Conservation (phyloP, 208 protist genomes). For the Acanthamoeba sp. region DNA sequence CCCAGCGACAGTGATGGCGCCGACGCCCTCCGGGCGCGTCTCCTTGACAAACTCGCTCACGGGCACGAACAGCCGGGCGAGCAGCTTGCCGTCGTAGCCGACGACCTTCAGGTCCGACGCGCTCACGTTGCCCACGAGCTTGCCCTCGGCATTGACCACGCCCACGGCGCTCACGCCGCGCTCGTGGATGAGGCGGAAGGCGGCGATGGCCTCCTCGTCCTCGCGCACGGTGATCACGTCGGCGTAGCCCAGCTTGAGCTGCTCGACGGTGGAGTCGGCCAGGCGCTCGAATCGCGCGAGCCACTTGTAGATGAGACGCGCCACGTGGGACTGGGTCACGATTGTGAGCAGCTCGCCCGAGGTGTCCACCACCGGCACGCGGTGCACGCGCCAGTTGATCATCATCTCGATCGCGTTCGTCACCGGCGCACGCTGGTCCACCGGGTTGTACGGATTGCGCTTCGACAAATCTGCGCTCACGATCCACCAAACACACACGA, state of each 20-base stretch:
- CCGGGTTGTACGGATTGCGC: conserved; percentile 74
- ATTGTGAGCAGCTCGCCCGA: conserved; percentile 70
- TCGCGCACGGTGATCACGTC: conserved; percentile 63
- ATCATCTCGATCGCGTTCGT: conserved; percentile 76
- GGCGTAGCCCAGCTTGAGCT: conserved; percentile 40
- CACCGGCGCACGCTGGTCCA: conserved; percentile 77
- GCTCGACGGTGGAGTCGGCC: background rate
- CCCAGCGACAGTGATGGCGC: conserved; percentile 20
- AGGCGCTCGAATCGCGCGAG: background rate
- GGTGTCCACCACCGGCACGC: conserved; percentile 76
- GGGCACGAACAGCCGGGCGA: conserved; percentile 34
- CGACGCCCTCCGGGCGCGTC: background rate
- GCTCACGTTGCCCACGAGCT: conserved; percentile 52
- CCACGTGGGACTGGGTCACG: conserved; percentile 74
- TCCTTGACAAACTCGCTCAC: conserved; percentile 38
- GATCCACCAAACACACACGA: background rate
- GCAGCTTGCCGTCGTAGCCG: conserved; percentile 46
- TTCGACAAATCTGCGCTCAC: conserved; percentile 65
- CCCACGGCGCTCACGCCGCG: conserved; percentile 59
- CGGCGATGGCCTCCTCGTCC: conserved; percentile 69
- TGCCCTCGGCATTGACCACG: conserved; percentile 41
- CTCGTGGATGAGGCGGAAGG: conserved; percentile 77
- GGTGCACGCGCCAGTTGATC: conserved; percentile 78
- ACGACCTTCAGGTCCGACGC: conserved; percentile 48
- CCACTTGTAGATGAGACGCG: conserved; percentile 64